Evolutionary conservation across 1,284 basidiomycete species (phyloP), one percentile per base, ranked within the genome.

Genomic region (Apiotrichum montevideense): DNA sequence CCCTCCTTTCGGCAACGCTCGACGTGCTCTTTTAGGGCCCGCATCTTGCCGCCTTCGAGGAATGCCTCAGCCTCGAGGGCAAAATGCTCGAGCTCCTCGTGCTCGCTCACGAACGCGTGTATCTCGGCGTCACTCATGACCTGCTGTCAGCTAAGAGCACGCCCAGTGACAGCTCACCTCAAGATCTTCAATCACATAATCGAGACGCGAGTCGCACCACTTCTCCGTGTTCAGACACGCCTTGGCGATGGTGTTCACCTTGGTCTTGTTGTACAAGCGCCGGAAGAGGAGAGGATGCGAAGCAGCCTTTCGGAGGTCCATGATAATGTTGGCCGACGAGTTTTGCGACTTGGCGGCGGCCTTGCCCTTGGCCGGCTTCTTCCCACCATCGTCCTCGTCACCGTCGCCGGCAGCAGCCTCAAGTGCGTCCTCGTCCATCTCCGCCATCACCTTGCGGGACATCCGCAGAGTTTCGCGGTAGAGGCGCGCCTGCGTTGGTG

Each of bases 201-300:
- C 84, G 66, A 85, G 87, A 41, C 87, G 71, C 10, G 88, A 87
- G 10, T 89, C 87, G 35, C 87, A 73, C 62, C 73, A 96, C 68
- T 95, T 89, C 3, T 90, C 86, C 70, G 97, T 94, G 72, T 92
- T 92, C 69, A 98, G 76, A 56, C 96, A 82, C 50, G 87, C 84
- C 66, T 84, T 87, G 1, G 95, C 85, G 64, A 98, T 85, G 2
- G 83, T 79, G 29, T 82, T 81, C 63, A 99, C 78, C 51, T 80
- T 84, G 37, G 85, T 81, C 67, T 95, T 87, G 37, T 86, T 87
- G 73, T 90, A 99, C 6, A 83, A 80, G 21, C 83, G 84, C 21
- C 96, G 83, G 80, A 98, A 98, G 4, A 98, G 81, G 84, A 98
- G 87, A 3, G 96, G 95, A 76, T 99, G 96, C 46, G 87, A 88